phyloP scores from a whole-genome alignment of 2,329 filamentous ascomycete species.

The Trichoderma breve region DNA sequence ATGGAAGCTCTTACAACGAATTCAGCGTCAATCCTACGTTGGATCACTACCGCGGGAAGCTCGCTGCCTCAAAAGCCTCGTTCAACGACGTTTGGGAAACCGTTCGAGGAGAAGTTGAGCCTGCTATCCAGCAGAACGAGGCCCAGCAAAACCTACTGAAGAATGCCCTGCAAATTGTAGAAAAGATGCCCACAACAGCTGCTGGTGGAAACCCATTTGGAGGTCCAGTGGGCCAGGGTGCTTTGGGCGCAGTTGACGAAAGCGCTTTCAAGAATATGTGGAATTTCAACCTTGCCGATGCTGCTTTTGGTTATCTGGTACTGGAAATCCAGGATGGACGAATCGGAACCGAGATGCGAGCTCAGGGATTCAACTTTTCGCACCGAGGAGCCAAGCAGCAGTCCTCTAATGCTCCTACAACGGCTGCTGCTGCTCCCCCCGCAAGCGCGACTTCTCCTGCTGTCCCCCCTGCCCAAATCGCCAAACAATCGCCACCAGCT shows the following conservation, averaged over 20 bases:
- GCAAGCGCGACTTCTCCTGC: slow-evolving; percentile 26
- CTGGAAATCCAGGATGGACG: slow-evolving; percentile 92
- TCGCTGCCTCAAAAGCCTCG: slow-evolving; percentile 94
- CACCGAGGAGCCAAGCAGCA: slow-evolving; percentile 85
- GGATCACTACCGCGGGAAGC: slow-evolving; percentile 97
- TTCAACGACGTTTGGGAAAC: slow-evolving; percentile 99
- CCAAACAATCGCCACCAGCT: slow-evolving; percentile 39
- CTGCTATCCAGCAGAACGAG: slow-evolving; percentile 89
- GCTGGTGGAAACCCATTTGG: slow-evolving; percentile 97
- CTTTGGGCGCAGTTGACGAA: slow-evolving; percentile 89
- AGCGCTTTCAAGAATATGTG: slow-evolving; percentile 99
- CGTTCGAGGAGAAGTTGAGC: slow-evolving; percentile 92
- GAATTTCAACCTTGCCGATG: slow-evolving; percentile 99
- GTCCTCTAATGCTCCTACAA: slow-evolving; percentile 35
- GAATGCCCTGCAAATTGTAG: slow-evolving; percentile 88
- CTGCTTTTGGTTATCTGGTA: slow-evolving; percentile 93
- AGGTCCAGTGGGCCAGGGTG: slow-evolving; percentile 70
- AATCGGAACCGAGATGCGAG: slow-evolving; percentile 97
- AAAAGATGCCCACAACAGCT: slow-evolving; percentile 95
- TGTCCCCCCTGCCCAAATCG: slow-evolving; percentile 33
- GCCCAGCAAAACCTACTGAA: slow-evolving; percentile 89
- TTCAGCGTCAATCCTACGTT: slow-evolving; percentile 98
- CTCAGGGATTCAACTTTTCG: slow-evolving; percentile 98
- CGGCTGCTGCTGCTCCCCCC: neutral
- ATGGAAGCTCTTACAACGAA: slow-evolving; percentile 99